Base-by-base conservation (phyloP, 345 rosid genomes). In the Corymbia maculata region DNA sequence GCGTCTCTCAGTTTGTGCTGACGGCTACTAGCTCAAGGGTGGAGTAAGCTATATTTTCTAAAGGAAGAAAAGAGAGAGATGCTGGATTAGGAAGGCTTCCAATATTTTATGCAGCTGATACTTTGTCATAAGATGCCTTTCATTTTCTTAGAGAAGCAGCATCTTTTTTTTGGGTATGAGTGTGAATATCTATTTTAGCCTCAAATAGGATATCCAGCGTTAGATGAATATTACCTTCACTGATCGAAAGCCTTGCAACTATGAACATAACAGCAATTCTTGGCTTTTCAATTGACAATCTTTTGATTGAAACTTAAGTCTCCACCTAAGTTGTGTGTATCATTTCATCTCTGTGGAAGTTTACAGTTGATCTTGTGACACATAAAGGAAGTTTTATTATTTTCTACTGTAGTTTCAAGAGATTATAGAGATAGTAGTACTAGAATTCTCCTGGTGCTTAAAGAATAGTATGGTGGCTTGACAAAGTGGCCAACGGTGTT, bases 11-110 rank as follows among this genome's bases (percentile, higher is more conserved):
- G 99, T 98, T 98, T 92, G 99, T 98, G 88, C 93, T 97, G 89
- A 92, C 99, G 50, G 99, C 99, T 88, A 94, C 99, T n/a, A 92
- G 93, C 90, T 95, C 98, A 26, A 90, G 89, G 42, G 93, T 95
- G 75, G 98, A 96, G 88, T 94, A 94, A 36, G 79, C 90, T 45
- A 89, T 95, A 26, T 47, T 90, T 42, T 79, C 93, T 64, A 92
- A 91, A 50, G 91, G 93, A 92, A 89, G 89, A 86, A 94, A 93
- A 51, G 93, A 94, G 95, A 92, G 75, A 86, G 93, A 94, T 88
- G 90, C 91, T 42, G 96, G 93, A 85, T 87, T 96, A 87, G 94
- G 96, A 88, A 95, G 94, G 91, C 95, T 98, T 86, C 99, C 98
- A 8, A 93, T 97, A 90, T 97, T 98, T 93, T 96, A 91, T 88